Percentiles rank a stretch among this genome's conserved stretches.
These are phyloP conservation scores for Fraxinus americana DNA, from an alignment of 257 asterid genomes.

Conservation along the genomic window DNA sequence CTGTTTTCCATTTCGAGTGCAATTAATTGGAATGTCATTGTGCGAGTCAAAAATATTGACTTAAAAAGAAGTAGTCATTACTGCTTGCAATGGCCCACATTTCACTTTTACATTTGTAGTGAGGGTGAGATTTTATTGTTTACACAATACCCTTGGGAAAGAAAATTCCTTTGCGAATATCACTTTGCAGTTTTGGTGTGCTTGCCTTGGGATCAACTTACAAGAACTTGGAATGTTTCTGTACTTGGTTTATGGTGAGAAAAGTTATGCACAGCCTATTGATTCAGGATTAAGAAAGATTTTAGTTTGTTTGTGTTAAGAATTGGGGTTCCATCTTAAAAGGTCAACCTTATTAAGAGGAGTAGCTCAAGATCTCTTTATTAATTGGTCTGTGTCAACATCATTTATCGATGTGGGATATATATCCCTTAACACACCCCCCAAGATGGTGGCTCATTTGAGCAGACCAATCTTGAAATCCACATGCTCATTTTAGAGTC, in stretches of 20 bases:
- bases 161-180: background rate
- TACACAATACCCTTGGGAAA: constrained; percentile 17
- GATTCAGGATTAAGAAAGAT: constrained; percentile 7
- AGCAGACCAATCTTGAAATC: too few species aligned
- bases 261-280: background rate
- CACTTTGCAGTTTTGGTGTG: constrained; percentile 6
- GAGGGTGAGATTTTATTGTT: constrained; percentile 14
- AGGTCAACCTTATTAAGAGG: too few species aligned
- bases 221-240: constrained; percentile 5
- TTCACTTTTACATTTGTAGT: background rate
- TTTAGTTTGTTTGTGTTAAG: background rate
- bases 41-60: constrained; percentile 1
- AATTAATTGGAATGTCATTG: constrained; percentile 10
- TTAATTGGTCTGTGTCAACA: too few species aligned
- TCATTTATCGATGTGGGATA: too few species aligned
- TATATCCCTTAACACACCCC: too few species aligned
- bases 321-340: too few species aligned
- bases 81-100: background rate
- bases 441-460: too few species aligned
- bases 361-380: too few species aligned
- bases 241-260: constrained; percentile 16
- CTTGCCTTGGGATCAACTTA: constrained; percentile 11
- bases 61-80: background rate
- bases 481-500: too few species aligned
- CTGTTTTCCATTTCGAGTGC: constrained; percentile 11